Evolutionary conservation across 2,329 filamentous ascomycete genomes (phyloP), one percentile per base, ranked within the genome.

Genomic region (Hirsutella rhossiliensis): DNA sequence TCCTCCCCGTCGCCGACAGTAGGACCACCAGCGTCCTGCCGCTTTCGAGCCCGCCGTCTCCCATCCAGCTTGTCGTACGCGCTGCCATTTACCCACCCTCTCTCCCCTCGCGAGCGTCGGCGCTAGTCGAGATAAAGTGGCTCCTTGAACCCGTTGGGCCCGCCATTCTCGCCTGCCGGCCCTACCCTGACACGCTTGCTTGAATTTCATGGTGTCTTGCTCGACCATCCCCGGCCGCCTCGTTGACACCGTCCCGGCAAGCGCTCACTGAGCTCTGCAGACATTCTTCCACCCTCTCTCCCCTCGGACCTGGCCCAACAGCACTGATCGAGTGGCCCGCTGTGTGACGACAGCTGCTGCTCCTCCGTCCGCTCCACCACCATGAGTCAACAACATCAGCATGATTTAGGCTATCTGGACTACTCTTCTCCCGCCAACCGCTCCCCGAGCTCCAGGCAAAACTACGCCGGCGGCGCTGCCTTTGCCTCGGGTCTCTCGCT

Each of bases 381-480:
- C 43, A 66, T 66, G 63, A 61, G 58, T 53, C 73, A 76, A 58
- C 73, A 73, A 58, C 63, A 59, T 45, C n/a, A n/a, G n/a, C 68
- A 73, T 62, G 80, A 85, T 48, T 79, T 83, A 73, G 54, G 60
- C 45, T 88, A 86, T 69, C 78, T 84, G 66, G 82, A 86, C 53
- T 84, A 84, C 54, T 64, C 75, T 47, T 64, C 63, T 36, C 57
- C 68, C 30, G 56, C 75, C 49, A 82, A 80, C 60, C 82, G 85
- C 57, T 67, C 65, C 50, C 86, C 87, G 34, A 81, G 78, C 58
- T 80, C 84, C 42, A 64, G 72, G 60, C 84, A 84, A 48, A 72
- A 69, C 45, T 76, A 74, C 50, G 65, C 45, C 37, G 57, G 52
- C 31, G 47, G 52, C 54, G 50, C 56, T 69, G 62, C 74, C 69